Conservation (phyloP, 345 rosid species). For the Citrus mangshanensis region DNA sequence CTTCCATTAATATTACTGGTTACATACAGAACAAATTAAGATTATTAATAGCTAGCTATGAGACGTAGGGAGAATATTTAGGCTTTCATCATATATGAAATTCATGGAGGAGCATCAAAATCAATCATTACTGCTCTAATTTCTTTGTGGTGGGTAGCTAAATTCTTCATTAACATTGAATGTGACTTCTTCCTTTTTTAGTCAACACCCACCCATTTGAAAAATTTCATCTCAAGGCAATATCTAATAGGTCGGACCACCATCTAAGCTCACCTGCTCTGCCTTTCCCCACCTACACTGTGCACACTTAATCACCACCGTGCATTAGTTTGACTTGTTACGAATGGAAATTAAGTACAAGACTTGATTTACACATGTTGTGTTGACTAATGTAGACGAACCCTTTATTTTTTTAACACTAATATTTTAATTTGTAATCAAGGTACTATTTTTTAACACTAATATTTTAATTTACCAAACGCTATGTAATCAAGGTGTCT, state of each 20-base stretch:
- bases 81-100: conserved; percentile 10
- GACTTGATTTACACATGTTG: neutral
- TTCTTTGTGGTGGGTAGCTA: conserved; percentile 1
- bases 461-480: too few relatives aligned
- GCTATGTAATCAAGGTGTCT: too few relatives aligned
- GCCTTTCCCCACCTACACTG: neutral
- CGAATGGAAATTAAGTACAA: neutral
- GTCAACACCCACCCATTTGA: conserved; percentile 43
- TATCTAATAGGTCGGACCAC: conserved; percentile 22
- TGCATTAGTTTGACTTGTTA: neutral
- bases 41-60: neutral
- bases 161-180: conserved; percentile 6
- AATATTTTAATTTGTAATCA: too few relatives aligned
- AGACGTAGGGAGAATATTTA: neutral
- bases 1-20: neutral
- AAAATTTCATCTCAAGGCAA: conserved; percentile 17
- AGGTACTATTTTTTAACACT: too few relatives aligned
- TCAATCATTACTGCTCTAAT: conserved; percentile 24
- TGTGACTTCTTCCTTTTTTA: conserved; percentile 7
- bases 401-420: too few relatives aligned
- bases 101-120: conserved; percentile 2
- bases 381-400: neutral
- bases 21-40: neutral
- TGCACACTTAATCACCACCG: neutral
- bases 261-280: neutral